These are phyloP conservation scores for Lathyrus oleraceus DNA, from an alignment of 306 rosid species.

Conservation along the genomic window DNA sequence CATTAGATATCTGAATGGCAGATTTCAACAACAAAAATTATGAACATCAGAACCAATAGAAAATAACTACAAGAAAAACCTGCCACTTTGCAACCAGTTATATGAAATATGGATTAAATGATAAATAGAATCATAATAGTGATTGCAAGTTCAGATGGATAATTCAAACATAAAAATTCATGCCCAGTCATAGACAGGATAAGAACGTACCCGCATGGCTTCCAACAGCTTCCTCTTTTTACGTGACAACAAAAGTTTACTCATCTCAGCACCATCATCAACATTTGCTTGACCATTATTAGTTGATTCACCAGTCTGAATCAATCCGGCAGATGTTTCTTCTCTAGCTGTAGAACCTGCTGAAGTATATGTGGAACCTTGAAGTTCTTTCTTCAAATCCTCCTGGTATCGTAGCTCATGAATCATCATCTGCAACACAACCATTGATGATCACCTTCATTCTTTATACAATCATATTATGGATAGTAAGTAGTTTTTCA, in stretches of 20 bases:
- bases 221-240: constrained; percentile 58
- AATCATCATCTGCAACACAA: constrained; percentile 71
- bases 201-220: constrained; percentile 66
- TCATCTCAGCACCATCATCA: constrained; percentile 43
- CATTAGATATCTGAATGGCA: constrained; percentile 56
- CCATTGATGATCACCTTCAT: constrained; percentile 19
- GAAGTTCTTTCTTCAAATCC: constrained; percentile 75
- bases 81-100: no score
- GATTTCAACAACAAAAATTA: neutral
- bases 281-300: constrained; percentile 42
- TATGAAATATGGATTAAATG: no score
- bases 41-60: constrained; percentile 10
- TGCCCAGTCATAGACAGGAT: neutral
- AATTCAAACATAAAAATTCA: neutral
- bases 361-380: constrained; percentile 47
- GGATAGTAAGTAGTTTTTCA: neutral
- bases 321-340: constrained; percentile 44
- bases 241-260: constrained; percentile 49
- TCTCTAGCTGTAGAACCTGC: constrained; percentile 39
- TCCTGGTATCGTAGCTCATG: constrained; percentile 71
- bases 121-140: no score
- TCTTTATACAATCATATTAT: neutral
- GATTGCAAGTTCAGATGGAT: no score
- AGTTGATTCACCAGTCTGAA: constrained; percentile 41
- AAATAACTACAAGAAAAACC: no score